Base-by-base conservation (phyloP, 2,329 filamentous ascomycete species). In the Calonectria ilicicola region DNA sequence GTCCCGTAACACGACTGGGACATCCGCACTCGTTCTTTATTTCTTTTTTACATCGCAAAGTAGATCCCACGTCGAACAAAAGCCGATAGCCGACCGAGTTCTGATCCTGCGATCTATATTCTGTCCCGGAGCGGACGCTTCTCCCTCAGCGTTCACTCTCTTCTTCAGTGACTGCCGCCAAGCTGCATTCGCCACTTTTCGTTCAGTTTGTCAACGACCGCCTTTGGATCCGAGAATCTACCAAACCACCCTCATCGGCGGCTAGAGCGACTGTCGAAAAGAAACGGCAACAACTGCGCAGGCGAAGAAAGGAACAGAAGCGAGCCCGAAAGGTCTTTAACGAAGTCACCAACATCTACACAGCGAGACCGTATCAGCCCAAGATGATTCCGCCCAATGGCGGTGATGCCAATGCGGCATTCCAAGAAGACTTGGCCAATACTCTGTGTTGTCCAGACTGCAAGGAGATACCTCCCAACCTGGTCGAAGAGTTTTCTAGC, bases 401-500 rank as follows among this genome's bases (percentile, higher is more conserved):
- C 73, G 81, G 79, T 53, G 82, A 82, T 68, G 73, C 75, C 23
- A 79, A 73, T 46, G 77, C 74, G 60, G 82, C 79, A 68, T 98
- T 92, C 89, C 91, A 91, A 80, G 93, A 98, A 83, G 97, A 98
- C 78, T 89, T 98, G 72, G 97, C 95, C 83, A 93, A 95, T 81
- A 92, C 93, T 77, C 85, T 98, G 75, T 93, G 95, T 76, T 99
- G 97, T 83, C 93, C 91, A 19, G 96, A 99, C 82, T 99, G 97
- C 88, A 93, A 93, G 81, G 95, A 98, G 81, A 89, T 92, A 67
- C 97, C 97, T n/a, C 96, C 97, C 6, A 96, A 98, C 76, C 88
- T 99, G 42, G 91, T 97, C 56, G 97, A 98, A 82, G 97, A 98
- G 83, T 97, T 96, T 82, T 95, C 95, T 7, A 94, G 93, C 42